Evolutionary conservation across 1,284 basidiomycete species (phyloP).

Genomic region (Pascua guehoae): DNA sequence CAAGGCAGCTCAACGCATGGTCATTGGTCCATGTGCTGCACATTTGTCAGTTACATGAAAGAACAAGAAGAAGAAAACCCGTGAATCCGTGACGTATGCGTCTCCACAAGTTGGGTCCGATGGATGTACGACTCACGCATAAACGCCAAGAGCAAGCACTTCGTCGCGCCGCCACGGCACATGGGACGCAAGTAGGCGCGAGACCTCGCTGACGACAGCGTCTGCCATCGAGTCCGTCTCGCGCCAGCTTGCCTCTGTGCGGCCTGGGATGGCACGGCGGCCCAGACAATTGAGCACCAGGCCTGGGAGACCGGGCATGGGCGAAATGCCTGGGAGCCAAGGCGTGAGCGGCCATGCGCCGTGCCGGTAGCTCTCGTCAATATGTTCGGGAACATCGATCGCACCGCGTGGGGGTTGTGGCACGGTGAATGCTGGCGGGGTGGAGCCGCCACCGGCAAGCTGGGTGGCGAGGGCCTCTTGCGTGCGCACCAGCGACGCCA

Average conservation of each 20-base stretch:
- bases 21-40: constrained; percentile 42
- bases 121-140: constrained; percentile 17
- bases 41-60: constrained; percentile 15
- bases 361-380: constrained; percentile 38
- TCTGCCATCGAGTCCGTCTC: constrained; percentile 24
- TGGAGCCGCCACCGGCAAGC: neutral
- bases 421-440: neutral
- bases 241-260: constrained; percentile 22
- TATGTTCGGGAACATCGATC: constrained; percentile 26
- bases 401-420: neutral
- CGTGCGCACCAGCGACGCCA: constrained; percentile 9
- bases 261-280: constrained; percentile 28
- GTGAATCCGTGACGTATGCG: constrained; percentile 14
- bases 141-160: constrained; percentile 39
- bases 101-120: too few relatives aligned
- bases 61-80: neutral
- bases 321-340: constrained; percentile 42
- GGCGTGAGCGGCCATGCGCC: constrained; percentile 45
- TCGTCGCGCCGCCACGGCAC: constrained; percentile 40
- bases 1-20: constrained; percentile 30
- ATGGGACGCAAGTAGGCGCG: constrained; percentile 24
- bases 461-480: constrained; percentile 13
- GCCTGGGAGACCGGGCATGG: constrained; percentile 31
- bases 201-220: constrained; percentile 30
- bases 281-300: constrained; percentile 36